These are phyloP conservation scores for Halophytophthora batemanensis DNA, from an alignment of 352 stramenopile species.

Conservation along the genomic window DNA sequence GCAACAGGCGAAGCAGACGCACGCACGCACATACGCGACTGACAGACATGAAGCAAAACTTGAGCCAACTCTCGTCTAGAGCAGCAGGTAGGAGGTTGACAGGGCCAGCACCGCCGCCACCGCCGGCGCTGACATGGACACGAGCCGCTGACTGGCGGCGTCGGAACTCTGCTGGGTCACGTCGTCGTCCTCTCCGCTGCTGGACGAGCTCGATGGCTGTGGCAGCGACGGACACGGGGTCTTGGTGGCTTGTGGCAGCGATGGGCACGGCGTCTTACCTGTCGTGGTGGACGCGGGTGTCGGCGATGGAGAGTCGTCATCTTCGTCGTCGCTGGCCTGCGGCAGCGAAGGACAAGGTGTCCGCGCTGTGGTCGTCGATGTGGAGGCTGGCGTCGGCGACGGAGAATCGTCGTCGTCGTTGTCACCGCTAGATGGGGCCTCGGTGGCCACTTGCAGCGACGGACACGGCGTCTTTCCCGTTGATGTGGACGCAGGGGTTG, in stretches of 20 bases:
- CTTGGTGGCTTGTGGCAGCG: slow-evolving; percentile 3
- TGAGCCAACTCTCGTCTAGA: slow-evolving; percentile 25
- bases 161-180: slow-evolving; percentile 24
- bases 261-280: slow-evolving; percentile 16
- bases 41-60: slow-evolving; percentile 14
- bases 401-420: background rate
- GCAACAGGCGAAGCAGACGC: too few relatives aligned
- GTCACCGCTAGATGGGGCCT: too few relatives aligned
- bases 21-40: slow-evolving; percentile 27
- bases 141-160: slow-evolving; percentile 12
- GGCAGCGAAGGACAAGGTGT: slow-evolving; percentile 5
- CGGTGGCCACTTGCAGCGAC: too few relatives aligned
- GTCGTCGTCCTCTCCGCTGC: slow-evolving; percentile 16
- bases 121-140: slow-evolving; percentile 9
- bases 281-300: slow-evolving; percentile 6
- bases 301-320: background rate
- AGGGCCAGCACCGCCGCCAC: slow-evolving; percentile 30
- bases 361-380: slow-evolving; percentile 2
- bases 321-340: background rate
- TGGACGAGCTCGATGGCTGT: slow-evolving; percentile 13
- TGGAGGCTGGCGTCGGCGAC: slow-evolving; percentile 2
- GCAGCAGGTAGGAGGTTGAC: slow-evolving; percentile 40
- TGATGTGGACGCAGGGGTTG: too few relatives aligned
- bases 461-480: background rate
- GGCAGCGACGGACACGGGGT: too few relatives aligned